Conservation (phyloP, 1,284 basidiomycete species). For the Tremellales sp. region DNA sequence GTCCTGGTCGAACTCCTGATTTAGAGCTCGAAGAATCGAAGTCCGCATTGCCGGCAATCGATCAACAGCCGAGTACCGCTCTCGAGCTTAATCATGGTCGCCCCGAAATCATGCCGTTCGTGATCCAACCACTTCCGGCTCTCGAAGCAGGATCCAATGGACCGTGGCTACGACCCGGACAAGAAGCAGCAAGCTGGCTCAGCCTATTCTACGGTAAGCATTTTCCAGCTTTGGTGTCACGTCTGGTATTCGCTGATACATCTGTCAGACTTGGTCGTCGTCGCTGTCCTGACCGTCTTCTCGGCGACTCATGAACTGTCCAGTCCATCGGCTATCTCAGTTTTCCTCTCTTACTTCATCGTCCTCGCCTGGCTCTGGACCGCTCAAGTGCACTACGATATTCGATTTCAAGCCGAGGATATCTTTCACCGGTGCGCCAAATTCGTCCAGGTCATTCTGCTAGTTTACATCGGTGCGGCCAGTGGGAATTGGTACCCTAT, state of each 20-base stretch:
- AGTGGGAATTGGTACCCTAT: constrained; percentile 30
- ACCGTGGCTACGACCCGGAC: constrained; percentile 19
- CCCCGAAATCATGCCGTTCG: background rate
- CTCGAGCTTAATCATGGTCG: no score
- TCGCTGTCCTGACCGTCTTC: constrained; percentile 30
- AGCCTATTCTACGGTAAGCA: constrained; percentile 29
- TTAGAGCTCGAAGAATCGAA: no score
- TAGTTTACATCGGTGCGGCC: constrained; percentile 33
- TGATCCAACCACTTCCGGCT: background rate
- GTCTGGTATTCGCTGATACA: no score
- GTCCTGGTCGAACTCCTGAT: no score
- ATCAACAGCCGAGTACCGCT: no score
- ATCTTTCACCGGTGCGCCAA: constrained; percentile 27
- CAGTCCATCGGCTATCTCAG: constrained; percentile 84
- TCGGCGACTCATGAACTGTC: constrained; percentile 24
- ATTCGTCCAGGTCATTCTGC: constrained; percentile 23
- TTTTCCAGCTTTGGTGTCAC: no score
- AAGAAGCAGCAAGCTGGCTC: constrained; percentile 25
- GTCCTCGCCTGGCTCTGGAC: constrained; percentile 31
- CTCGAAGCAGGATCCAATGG: background rate
- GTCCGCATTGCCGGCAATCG: no score
- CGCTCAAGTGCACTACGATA: constrained; percentile 32
- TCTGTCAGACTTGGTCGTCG: constrained; percentile 30
- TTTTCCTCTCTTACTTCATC: constrained; percentile 61
- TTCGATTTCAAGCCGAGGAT: constrained; percentile 31